phyloP scores from a whole-genome alignment of 2,329 filamentous ascomycete genomes.

The Claviceps maximensis region DNA sequence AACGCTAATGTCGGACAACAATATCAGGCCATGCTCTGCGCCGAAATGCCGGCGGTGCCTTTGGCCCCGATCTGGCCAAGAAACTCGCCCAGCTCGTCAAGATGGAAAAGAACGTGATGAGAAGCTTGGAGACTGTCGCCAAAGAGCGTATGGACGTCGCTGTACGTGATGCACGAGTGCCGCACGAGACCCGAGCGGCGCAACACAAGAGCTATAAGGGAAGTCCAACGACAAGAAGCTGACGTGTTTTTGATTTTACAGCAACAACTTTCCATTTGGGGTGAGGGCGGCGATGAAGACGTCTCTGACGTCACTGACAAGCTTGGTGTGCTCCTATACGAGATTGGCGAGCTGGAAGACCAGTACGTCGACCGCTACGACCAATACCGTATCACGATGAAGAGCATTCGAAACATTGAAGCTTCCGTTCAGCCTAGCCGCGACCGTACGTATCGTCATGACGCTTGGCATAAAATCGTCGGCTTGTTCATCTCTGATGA shows the following conservation, averaged over 20 bases:
- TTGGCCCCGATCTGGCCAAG: slow-evolving; percentile 80
- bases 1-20: not conserved
- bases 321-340: slow-evolving; percentile 92
- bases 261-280: slow-evolving; percentile 99
- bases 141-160: slow-evolving; percentile 97
- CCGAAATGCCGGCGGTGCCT: slow-evolving; percentile 62
- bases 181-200: too few species aligned
- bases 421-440: slow-evolving; percentile 95
- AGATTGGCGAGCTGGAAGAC: slow-evolving; percentile 95
- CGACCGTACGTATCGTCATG: slow-evolving; percentile 58
- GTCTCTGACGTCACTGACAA: slow-evolving; percentile 99
- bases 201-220: too few species aligned
- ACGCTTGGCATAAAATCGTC: too few species aligned
- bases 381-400: slow-evolving; percentile 97
- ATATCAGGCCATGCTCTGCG: slow-evolving; percentile 51
- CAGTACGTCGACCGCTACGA: slow-evolving; percentile 98
- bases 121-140: slow-evolving; percentile 88
- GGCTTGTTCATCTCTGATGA: not conserved
- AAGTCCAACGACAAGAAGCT: not conserved
- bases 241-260: slow-evolving; percentile 21
- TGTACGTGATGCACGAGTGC: too few species aligned
- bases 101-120: slow-evolving; percentile 99
- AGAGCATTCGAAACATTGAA: slow-evolving; percentile 98
- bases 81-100: slow-evolving; percentile 97
- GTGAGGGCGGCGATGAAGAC: slow-evolving; percentile 88